Percentiles rank a stretch among this genome's conserved stretches.
Conservation (phyloP, 2,329 filamentous ascomycete genomes). For the Rhytidhysteron rufulum region DNA sequence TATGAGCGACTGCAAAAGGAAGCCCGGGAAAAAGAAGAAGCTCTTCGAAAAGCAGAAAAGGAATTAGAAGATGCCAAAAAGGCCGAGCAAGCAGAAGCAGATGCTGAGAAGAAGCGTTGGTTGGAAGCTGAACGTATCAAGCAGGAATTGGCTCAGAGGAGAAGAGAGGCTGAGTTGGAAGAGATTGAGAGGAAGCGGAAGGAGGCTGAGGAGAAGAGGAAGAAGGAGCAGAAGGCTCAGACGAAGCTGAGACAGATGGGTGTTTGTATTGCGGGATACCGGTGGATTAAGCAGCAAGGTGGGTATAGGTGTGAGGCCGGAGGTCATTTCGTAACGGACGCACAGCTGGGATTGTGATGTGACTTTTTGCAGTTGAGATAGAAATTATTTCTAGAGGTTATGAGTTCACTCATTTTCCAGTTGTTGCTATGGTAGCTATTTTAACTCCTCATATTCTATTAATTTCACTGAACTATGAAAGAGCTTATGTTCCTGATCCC, state of each 20-base stretch:
- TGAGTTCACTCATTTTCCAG: no score
- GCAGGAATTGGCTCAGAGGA: constrained; percentile 14
- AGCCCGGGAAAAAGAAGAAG: constrained; percentile 6
- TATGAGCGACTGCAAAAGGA: constrained; percentile 30
- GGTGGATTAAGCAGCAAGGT: constrained; percentile 57
- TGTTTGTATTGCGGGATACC: constrained; percentile 53
- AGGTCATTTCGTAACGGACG: constrained; percentile 51
- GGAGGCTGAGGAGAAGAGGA: constrained; percentile 34
- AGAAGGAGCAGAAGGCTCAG: constrained; percentile 40
- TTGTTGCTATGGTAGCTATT: neutral
- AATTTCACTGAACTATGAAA: neutral
- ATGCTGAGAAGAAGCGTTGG: constrained; percentile 19
- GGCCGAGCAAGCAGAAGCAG: constrained; percentile 22
- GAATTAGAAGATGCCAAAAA: constrained; percentile 13
- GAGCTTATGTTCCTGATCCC: neutral
- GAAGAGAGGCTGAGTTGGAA: constrained; percentile 27
- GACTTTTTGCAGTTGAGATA: neutral
- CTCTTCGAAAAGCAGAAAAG: constrained; percentile 19
- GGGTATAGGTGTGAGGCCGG: constrained; percentile 65
- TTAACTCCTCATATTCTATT: neutral
- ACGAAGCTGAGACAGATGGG: constrained; percentile 53
- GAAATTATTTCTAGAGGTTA: no score
- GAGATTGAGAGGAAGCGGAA: constrained; percentile 38
- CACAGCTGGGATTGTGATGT: constrained; percentile 10
- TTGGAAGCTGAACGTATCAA: constrained; percentile 17